Percentiles rank a stretch among this genome's conserved stretches.
These are phyloP conservation scores for Mortierella sp. DNA, from an alignment of 371 early-diverging fungal genomes.

Conservation along the genomic window DNA sequence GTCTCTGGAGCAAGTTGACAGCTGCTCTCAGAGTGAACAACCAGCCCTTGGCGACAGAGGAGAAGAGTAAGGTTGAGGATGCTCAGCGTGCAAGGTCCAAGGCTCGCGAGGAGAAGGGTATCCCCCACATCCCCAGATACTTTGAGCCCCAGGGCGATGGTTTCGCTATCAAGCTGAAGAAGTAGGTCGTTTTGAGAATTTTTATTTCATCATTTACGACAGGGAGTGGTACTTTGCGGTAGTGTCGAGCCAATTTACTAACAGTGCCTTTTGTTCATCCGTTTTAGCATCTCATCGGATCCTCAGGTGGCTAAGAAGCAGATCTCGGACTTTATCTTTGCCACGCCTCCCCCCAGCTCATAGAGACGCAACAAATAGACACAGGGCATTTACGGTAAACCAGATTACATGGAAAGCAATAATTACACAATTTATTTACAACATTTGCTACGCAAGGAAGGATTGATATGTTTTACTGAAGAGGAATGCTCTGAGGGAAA, in stretches of 20 bases:
- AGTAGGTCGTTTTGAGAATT: slow-evolving; percentile 23
- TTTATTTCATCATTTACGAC: neutral
- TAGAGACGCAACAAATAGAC: neutral
- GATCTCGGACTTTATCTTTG: slow-evolving; percentile 46
- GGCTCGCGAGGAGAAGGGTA: slow-evolving; percentile 69
- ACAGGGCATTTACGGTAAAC: neutral
- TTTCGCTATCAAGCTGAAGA: slow-evolving; percentile 48
- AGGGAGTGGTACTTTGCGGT: neutral
- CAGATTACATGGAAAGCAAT: neutral
- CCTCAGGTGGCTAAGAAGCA: slow-evolving; percentile 51
- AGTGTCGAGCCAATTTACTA: neutral
- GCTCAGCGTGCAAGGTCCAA: slow-evolving; percentile 81
- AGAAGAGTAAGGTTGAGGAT: slow-evolving; percentile 90
- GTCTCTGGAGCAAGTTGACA: slow-evolving; percentile 90
- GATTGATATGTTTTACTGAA: neutral
- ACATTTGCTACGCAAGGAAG: neutral
- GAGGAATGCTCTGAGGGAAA: slow-evolving; percentile 58
- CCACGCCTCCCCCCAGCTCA: slow-evolving; percentile 26
- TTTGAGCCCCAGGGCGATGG: slow-evolving; percentile 39
- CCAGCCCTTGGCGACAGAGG: slow-evolving; percentile 84
- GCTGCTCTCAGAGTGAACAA: slow-evolving; percentile 78
- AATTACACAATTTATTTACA: slow-evolving; percentile 9
- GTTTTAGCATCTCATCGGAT: slow-evolving; percentile 43
- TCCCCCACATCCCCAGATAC: slow-evolving; percentile 27
- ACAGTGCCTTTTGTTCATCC: neutral